A percentile compares a stretch with the other conserved stretches of the same genome.
Evolutionary conservation across 345 rosid genomes (phyloP).

Genomic region (Clausena lansium): DNA sequence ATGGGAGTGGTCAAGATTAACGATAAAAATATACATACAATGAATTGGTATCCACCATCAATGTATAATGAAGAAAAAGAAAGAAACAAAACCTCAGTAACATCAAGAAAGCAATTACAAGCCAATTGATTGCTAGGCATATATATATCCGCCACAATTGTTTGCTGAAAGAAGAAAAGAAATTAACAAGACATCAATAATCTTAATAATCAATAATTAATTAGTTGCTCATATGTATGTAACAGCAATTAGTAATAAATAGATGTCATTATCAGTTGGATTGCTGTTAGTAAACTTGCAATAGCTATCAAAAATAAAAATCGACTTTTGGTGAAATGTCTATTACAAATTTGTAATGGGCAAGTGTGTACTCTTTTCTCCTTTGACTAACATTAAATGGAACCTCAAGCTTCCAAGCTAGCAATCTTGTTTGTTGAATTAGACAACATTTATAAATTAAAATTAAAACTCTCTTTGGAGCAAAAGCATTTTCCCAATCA

Average conservation of each 20-base stretch:
- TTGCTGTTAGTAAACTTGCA: not conserved
- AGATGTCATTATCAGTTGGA: not conserved
- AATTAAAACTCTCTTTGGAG: not conserved
- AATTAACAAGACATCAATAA: too few species aligned
- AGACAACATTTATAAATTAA: too few species aligned
- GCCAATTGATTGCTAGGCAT: not conserved
- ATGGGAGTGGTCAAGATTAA: not conserved
- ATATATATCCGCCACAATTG: not conserved
- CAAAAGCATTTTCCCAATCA: not conserved
- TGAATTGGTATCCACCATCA: not conserved
- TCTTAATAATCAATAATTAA: not conserved
- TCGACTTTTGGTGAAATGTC: not conserved
- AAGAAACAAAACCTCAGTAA: not conserved
- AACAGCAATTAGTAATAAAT: not conserved
- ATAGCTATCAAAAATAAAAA: too few species aligned
- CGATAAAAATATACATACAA: not conserved
- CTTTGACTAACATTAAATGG: not conserved
- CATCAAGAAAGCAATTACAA: not conserved
- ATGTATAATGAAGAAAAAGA: not conserved
- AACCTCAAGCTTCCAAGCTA: too few species aligned
- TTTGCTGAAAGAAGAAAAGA: too few species aligned
- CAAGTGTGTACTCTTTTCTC: not conserved
- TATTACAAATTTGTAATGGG: not conserved
- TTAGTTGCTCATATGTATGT: not conserved
- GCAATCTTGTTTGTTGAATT: too few species aligned